A percentile compares a stretch with the other conserved stretches of the same genome.
phyloP scores from a whole-genome alignment of 75 land plant genomes.

The Picea glauca region DNA sequence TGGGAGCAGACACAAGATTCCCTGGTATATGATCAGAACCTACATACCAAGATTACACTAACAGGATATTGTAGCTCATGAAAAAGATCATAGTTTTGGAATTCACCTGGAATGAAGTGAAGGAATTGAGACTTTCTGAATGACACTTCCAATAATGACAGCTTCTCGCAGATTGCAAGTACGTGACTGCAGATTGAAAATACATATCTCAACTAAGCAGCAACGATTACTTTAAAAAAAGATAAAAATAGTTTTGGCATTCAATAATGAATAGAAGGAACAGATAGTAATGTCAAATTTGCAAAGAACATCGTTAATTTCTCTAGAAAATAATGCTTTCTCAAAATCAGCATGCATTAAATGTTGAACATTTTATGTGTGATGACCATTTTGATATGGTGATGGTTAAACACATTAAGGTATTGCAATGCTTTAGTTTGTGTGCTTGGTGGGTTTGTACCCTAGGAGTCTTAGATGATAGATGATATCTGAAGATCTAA shows the following conservation, averaged over 20 bases:
- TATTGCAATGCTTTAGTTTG: no score
- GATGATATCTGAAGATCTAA: no score
- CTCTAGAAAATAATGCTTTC: background rate
- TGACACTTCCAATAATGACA: slow-evolving; percentile 87
- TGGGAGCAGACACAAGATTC: background rate
- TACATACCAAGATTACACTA: background rate
- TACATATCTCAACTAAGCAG: background rate
- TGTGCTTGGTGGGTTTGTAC: no score
- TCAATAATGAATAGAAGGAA: background rate
- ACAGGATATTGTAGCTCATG: background rate
- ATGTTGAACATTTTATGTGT: no score
- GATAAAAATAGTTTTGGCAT: background rate
- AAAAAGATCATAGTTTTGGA: background rate
- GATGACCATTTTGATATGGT: no score
- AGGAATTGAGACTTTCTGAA: slow-evolving; percentile 91
- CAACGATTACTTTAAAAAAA: no score
- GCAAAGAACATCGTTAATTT: background rate
- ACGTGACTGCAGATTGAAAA: slow-evolving; percentile 58
- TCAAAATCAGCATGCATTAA: no score
- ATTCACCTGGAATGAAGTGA: slow-evolving; percentile 80
- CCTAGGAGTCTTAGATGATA: no score
- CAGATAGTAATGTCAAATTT: background rate
- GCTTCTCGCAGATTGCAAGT: slow-evolving; percentile 94
- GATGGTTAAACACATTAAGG: no score
- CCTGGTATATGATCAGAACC: background rate